Percentiles rank a stretch among this genome's conserved stretches.
These are phyloP conservation scores for Teratosphaeria epicoccoides DNA, from an alignment of 2,329 filamentous ascomycete genomes.

Conservation along the genomic window DNA sequence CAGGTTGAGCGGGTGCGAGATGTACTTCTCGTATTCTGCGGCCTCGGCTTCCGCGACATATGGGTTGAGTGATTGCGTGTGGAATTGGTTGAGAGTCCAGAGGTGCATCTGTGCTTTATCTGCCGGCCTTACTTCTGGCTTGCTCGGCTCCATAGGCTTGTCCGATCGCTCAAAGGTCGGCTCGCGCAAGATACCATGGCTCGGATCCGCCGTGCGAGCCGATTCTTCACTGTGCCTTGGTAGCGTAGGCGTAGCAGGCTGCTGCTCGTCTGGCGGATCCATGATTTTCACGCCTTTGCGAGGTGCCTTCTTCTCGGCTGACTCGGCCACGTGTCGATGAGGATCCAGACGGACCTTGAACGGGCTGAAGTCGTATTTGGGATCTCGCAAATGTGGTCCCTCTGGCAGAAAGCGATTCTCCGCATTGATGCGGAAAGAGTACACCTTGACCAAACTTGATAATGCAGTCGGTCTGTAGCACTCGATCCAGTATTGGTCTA, in stretches of 20 bases:
- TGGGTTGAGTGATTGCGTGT: constrained; percentile 76
- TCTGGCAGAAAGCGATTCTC: constrained; percentile 74
- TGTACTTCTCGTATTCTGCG: constrained; percentile 79
- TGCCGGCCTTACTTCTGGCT: constrained; percentile 37
- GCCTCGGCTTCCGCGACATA: constrained; percentile 65
- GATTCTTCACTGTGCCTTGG: constrained; percentile 1
- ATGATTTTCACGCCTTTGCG: constrained; percentile 62
- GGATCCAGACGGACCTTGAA: constrained; percentile 58
- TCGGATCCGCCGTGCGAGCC: constrained; percentile 14
- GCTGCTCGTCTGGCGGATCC: constrained; percentile 38
- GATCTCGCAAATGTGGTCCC: constrained; percentile 50
- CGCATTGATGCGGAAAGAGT: constrained; percentile 84
- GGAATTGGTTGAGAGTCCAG: constrained; percentile 79
- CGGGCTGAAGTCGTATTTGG: constrained; percentile 73
- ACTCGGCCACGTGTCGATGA: constrained; percentile 41
- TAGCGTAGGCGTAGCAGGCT: neutral
- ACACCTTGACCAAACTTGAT: constrained; percentile 85
- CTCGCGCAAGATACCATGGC: constrained; percentile 33
- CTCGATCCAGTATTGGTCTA: constrained; percentile 95
- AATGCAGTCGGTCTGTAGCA: constrained; percentile 85
- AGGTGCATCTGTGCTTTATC: constrained; percentile 77
- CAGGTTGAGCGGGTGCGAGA: constrained; percentile 78
- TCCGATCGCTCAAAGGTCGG: constrained; percentile 5
- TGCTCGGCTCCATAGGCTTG: constrained; percentile 3
- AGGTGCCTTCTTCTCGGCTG: constrained; percentile 47